A percentile compares a stretch with the other conserved stretches of the same genome.
Evolutionary conservation across 2,329 filamentous ascomycete genomes (phyloP).

Genomic region (Monosporascus ibericus): DNA sequence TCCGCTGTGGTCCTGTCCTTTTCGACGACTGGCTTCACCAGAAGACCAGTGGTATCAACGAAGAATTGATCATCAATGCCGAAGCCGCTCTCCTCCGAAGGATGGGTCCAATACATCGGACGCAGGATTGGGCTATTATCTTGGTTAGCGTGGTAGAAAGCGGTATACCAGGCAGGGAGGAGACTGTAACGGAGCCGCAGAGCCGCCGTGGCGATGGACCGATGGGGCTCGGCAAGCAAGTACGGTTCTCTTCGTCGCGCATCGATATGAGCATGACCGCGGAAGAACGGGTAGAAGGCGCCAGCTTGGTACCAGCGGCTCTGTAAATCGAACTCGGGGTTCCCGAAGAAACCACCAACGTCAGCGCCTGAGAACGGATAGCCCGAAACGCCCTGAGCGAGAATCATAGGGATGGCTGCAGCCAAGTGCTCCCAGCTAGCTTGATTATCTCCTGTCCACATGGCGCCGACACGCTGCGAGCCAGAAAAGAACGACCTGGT

Average conservation of each 20-base stretch:
- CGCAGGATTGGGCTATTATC: constrained; percentile 82
- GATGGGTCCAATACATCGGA: constrained; percentile 90
- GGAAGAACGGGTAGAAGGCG: constrained; percentile 97
- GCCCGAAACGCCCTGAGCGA: constrained; percentile 87
- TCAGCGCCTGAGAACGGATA: constrained; percentile 94
- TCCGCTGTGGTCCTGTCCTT: constrained; percentile 68
- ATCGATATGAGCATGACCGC: constrained; percentile 94
- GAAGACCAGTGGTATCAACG: constrained; percentile 76
- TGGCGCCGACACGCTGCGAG: constrained; percentile 82
- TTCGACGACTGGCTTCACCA: constrained; percentile 85
- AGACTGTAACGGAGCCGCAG: constrained; percentile 84
- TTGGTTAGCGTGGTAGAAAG: constrained; percentile 82
- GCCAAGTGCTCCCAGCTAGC: constrained; percentile 87
- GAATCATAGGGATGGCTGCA: constrained; percentile 86
- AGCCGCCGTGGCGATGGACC: constrained; percentile 78
- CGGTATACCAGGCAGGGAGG: constrained; percentile 92
- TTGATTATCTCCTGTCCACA: constrained; percentile 99
- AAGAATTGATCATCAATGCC: constrained; percentile 90
- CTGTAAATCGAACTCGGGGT: constrained; percentile 86
- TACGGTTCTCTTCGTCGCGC: constrained; percentile 92
- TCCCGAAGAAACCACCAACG: constrained; percentile 96
- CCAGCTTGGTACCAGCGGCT: constrained; percentile 96
- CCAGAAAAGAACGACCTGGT: constrained; percentile 91
- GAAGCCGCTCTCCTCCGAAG: constrained; percentile 80
- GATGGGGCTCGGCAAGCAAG: constrained; percentile 77